phyloP scores from a whole-genome alignment of 371 early-diverging fungal species.

The Rhizopus stolonifer region DNA sequence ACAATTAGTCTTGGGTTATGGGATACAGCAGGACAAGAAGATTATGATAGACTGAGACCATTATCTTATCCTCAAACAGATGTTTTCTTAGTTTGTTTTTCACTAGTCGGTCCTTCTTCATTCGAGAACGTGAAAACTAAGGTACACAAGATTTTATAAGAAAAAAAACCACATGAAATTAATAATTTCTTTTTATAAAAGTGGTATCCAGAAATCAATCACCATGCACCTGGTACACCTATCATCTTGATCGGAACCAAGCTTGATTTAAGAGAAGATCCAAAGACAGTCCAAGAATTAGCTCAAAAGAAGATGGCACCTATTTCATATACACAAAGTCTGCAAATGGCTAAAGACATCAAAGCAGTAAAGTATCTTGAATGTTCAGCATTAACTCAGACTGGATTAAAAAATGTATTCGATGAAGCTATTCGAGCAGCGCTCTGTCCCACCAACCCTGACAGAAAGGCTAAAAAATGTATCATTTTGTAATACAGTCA shows the following conservation, averaged over 20 bases:
- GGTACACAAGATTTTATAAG: constrained; percentile 35
- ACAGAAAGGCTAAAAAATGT: constrained; percentile 71
- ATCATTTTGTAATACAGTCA: constrained; percentile 60
- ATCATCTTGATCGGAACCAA: constrained; percentile 75
- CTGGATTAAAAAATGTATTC: constrained; percentile 95
- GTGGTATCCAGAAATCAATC: constrained; percentile 70
- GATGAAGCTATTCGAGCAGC: constrained; percentile 97
- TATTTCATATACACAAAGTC: constrained; percentile 69
- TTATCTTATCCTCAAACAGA: constrained; percentile 90
- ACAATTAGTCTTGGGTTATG: constrained; percentile 83
- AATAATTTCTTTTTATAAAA: constrained; percentile 15
- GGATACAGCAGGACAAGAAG: constrained; percentile 94
- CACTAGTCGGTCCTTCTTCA: constrained; percentile 72
- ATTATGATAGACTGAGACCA: constrained; percentile 81
- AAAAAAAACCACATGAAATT: background rate
- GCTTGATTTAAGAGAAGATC: constrained; percentile 64
- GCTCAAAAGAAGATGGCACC: constrained; percentile 72
- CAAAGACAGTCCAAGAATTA: constrained; percentile 57
- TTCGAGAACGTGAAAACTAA: constrained; percentile 84
- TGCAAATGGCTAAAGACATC: constrained; percentile 77
- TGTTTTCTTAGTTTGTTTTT: constrained; percentile 87
- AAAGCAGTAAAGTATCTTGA: constrained; percentile 82
- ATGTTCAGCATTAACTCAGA: constrained; percentile 85
- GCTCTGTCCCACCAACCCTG: constrained; percentile 56
- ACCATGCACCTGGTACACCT: constrained; percentile 61